A percentile compares a stretch with the other conserved stretches of the same genome.
Evolutionary conservation across 495 filamentous ascomycete species (phyloP).

Genomic region (Aspergillus diversus): DNA sequence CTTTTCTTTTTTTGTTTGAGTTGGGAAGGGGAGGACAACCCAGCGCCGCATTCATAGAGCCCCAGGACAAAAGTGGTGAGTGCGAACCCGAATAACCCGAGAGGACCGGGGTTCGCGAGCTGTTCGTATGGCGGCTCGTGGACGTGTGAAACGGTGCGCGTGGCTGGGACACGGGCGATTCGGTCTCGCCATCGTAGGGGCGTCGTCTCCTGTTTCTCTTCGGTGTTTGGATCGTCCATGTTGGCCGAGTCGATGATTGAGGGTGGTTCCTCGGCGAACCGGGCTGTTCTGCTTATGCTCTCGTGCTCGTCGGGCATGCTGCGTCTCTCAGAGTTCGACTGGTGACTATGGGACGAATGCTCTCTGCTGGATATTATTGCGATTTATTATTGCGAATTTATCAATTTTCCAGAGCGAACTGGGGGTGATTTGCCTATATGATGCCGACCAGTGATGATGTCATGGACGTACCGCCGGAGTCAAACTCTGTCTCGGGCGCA

Average conservation of each 20-base stretch:
- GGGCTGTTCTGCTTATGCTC: neutral
- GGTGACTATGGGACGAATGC: neutral
- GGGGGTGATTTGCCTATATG: too few species aligned
- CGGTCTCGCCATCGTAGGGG: neutral
- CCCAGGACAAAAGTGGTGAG: slow-evolving; percentile 10
- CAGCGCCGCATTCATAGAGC: slow-evolving; percentile 7
- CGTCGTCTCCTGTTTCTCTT: too few species aligned
- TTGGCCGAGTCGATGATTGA: too few species aligned
- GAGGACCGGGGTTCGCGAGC: slow-evolving; percentile 2
- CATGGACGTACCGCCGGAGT: neutral
- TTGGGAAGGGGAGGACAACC: neutral
- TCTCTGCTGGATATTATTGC: too few species aligned
- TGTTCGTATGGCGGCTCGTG: slow-evolving; percentile 8
- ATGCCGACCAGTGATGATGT: neutral
- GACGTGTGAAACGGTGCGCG: slow-evolving; percentile 5
- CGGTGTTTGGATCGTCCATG: too few species aligned
- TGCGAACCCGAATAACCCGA: slow-evolving; percentile 7
- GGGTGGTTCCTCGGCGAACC: neutral
- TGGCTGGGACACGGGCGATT: neutral
- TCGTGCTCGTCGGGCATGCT: neutral
- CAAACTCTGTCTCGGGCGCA: too few species aligned
- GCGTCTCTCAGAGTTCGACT: neutral
- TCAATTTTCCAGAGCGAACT: neutral
- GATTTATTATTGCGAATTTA: too few species aligned
- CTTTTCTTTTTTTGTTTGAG: neutral